A percentile compares a stretch with the other conserved stretches of the same genome.
Evolutionary conservation across 2,329 filamentous ascomycete genomes (phyloP).

Genomic region (Hymenoscyphus scutula): DNA sequence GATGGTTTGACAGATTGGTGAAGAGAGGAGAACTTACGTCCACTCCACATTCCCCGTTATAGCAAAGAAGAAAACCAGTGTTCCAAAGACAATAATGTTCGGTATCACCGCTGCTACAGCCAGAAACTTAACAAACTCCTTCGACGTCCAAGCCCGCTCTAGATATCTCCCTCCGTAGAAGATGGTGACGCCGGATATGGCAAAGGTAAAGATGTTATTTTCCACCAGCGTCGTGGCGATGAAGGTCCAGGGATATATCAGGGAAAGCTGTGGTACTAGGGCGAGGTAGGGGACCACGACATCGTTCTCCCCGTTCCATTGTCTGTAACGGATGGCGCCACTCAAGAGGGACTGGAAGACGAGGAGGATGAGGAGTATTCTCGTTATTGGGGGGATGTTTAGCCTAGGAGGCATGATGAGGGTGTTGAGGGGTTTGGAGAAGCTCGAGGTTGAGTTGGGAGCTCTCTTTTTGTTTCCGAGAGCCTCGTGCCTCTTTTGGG

Average conservation of each 20-base stretch:
- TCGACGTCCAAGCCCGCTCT: slow-evolving; percentile 91
- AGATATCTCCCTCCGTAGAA: slow-evolving; percentile 94
- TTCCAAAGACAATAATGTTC: slow-evolving; percentile 70
- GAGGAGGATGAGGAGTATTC: slow-evolving; percentile 72
- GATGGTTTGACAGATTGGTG: not conserved
- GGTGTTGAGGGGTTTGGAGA: not conserved
- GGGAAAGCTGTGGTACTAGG: slow-evolving; percentile 76
- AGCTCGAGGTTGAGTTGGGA: not conserved
- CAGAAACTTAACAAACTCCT: slow-evolving; percentile 89
- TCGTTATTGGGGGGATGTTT: slow-evolving; percentile 90
- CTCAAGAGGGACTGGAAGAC: slow-evolving; percentile 79
- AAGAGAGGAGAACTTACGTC: slow-evolving; percentile 54
- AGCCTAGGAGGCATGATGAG: slow-evolving; percentile 72
- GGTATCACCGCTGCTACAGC: slow-evolving; percentile 74
- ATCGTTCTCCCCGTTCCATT: slow-evolving; percentile 61
- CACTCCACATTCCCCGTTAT: slow-evolving; percentile 65
- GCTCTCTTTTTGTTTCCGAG: not conserved
- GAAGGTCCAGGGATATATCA: slow-evolving; percentile 92
- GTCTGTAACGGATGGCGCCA: slow-evolving; percentile 70
- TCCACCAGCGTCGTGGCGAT: slow-evolving; percentile 84
- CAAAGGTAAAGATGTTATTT: slow-evolving; percentile 84
- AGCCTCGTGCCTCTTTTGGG: not conserved
- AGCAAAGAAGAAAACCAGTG: slow-evolving; percentile 72
- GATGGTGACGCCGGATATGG: slow-evolving; percentile 72
- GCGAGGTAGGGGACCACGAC: slow-evolving; percentile 83